phyloP scores from a whole-genome alignment of 768 basidiomycete species.

The Suillus fuscotomentosus region DNA sequence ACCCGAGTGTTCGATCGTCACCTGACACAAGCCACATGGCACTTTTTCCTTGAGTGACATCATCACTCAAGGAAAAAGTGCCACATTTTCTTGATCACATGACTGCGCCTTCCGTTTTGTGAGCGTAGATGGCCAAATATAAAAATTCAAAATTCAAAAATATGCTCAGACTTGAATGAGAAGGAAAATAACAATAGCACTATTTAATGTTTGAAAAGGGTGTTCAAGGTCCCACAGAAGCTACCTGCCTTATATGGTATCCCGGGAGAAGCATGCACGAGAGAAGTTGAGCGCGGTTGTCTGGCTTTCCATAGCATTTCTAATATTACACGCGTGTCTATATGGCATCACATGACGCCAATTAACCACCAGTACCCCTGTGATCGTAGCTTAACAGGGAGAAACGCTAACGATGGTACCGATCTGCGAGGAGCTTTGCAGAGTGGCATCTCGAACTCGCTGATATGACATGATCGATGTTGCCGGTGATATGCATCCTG shows the following conservation, averaged over 20 bases:
- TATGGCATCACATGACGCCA: not conserved
- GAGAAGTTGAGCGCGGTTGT: not conserved
- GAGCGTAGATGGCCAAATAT: no score
- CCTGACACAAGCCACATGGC: no score
- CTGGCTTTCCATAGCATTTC: not conserved
- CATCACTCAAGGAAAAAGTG: no score
- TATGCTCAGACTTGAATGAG: no score
- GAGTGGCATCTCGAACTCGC: not conserved
- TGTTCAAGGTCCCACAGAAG: no score
- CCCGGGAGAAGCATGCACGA: not conserved
- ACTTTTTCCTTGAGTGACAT: no score
- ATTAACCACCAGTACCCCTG: not conserved
- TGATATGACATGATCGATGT: not conserved
- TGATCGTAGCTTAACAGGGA: not conserved
- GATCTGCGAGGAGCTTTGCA: not conserved
- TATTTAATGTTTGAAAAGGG: no score
- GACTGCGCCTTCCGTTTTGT: no score
- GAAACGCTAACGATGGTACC: not conserved
- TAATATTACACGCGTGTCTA: not conserved
- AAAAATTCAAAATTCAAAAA: no score
- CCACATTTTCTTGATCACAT: no score
- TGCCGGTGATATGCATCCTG: not conserved
- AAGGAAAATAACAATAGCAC: no score
- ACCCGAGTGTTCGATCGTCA: no score
- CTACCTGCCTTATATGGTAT: not conserved